Evolutionary conservation across 495 filamentous ascomycete species (phyloP).

Genomic region (Penicillium tannophilum): DNA sequence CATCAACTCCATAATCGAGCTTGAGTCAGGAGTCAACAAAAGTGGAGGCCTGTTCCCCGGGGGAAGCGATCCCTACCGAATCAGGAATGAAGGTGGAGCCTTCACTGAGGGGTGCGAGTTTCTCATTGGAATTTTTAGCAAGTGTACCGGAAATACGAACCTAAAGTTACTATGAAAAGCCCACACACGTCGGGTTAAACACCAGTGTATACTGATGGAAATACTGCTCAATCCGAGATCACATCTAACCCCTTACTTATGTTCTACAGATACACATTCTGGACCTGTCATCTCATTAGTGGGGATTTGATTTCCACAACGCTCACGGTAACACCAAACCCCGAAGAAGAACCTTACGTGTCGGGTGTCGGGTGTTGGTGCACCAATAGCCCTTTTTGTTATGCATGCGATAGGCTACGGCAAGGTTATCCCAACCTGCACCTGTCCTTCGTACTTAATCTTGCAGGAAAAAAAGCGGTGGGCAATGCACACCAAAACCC

Average conservation of each 20-base stretch:
- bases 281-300: neutral
- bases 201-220: too few relatives aligned
- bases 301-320: constrained; percentile 2
- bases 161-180: neutral
- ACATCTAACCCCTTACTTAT: neutral
- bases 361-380: constrained; percentile 10
- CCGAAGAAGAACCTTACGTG: constrained; percentile 12
- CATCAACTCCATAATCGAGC: neutral
- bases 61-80: constrained; percentile 27
- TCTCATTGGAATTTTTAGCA: neutral
- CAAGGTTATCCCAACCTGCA: constrained; percentile 26
- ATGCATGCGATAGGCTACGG: constrained; percentile 13
- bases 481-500: neutral
- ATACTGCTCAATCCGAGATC: too few relatives aligned
- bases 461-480: constrained; percentile 17
- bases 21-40: constrained; percentile 21
- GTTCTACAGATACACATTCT: neutral
- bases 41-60: constrained; percentile 22
- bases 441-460: constrained; percentile 6
- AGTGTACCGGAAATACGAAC: neutral
- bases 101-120: constrained; percentile 10
- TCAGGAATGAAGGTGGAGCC: constrained; percentile 8
- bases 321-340: neutral
- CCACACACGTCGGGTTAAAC: neutral
- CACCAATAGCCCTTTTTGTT: constrained; percentile 15